These are phyloP conservation scores for Wallacemonas sp. DNA, from an alignment of 208 protist species.

Conservation along the genomic window DNA sequence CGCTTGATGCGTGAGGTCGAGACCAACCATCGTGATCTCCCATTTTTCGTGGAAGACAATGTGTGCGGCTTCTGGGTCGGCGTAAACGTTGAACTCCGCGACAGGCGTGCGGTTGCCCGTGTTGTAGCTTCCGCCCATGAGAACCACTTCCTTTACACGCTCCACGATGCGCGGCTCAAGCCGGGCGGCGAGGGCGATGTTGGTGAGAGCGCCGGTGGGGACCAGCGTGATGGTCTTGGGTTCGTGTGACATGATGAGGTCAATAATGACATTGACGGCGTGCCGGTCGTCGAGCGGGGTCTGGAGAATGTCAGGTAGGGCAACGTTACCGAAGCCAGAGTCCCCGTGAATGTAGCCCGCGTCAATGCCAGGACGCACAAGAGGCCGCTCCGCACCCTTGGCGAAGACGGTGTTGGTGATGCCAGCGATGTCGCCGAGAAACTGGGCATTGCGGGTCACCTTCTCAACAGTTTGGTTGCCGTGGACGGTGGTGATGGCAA, in stretches of 20 bases:
- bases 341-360: slow-evolving; percentile 79
- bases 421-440: slow-evolving; percentile 37
- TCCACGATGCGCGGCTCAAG: slow-evolving; percentile 71
- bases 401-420: slow-evolving; percentile 47
- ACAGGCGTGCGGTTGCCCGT: slow-evolving; percentile 55
- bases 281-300: slow-evolving; percentile 40
- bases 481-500: slow-evolving; percentile 77
- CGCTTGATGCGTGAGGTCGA: slow-evolving; percentile 84
- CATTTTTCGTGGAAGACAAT: slow-evolving; percentile 73
- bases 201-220: slow-evolving; percentile 76
- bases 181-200: slow-evolving; percentile 71
- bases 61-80: slow-evolving; percentile 75
- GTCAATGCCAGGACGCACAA: slow-evolving; percentile 37
- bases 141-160: slow-evolving; percentile 68
- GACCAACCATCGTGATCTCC: slow-evolving; percentile 75
- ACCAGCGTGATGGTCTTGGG: slow-evolving; percentile 56
- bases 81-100: slow-evolving; percentile 81
- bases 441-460: slow-evolving; percentile 63
- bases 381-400: slow-evolving; percentile 37
- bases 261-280: slow-evolving; percentile 58
- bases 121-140: slow-evolving; percentile 78
- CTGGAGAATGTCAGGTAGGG: slow-evolving; percentile 22
- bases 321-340: slow-evolving; percentile 51
- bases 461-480: slow-evolving; percentile 88
- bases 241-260: slow-evolving; percentile 55